These are phyloP conservation scores for Echites panduratus DNA, from an alignment of 257 asterid genomes.

Conservation along the genomic window DNA sequence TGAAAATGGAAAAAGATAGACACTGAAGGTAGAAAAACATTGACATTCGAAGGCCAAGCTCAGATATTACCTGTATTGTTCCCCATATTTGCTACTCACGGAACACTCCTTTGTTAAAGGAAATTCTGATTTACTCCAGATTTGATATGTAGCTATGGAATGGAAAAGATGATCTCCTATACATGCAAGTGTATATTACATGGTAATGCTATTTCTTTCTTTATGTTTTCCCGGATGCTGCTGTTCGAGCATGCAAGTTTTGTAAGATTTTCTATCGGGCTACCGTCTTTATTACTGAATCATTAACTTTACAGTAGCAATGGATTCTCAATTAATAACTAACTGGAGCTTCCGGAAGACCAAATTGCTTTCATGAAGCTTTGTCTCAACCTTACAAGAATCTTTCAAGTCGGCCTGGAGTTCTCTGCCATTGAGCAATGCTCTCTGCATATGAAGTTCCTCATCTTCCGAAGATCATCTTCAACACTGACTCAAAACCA, in stretches of 20 bases:
- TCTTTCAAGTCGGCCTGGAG: not conserved
- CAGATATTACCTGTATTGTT: not conserved
- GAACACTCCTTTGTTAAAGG: not conserved
- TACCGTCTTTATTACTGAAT: too few species aligned
- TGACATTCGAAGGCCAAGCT: not conserved
- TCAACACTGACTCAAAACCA: slow-evolving; percentile 26
- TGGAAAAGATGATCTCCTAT: too few species aligned
- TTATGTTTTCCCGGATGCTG: too few species aligned
- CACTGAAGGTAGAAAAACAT: not conserved
- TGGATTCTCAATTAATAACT: too few species aligned
- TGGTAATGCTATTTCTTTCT: too few species aligned
- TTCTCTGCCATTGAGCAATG: not conserved
- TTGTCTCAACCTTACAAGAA: not conserved
- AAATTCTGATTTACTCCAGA: not conserved
- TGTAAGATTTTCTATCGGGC: too few species aligned
- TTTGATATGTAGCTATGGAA: not conserved
- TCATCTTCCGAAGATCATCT: slow-evolving; percentile 23
- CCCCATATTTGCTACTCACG: not conserved
- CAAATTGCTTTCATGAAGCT: not conserved
- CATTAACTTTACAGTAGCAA: too few species aligned
- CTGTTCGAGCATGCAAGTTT: too few species aligned
- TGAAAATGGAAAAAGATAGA: not conserved
- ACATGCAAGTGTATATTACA: not conserved
- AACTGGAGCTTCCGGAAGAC: too few species aligned
- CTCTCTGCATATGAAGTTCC: slow-evolving; percentile 32